phyloP scores from a whole-genome alignment of 2,329 filamentous ascomycete genomes.

The Colletotrichum liriopes region DNA sequence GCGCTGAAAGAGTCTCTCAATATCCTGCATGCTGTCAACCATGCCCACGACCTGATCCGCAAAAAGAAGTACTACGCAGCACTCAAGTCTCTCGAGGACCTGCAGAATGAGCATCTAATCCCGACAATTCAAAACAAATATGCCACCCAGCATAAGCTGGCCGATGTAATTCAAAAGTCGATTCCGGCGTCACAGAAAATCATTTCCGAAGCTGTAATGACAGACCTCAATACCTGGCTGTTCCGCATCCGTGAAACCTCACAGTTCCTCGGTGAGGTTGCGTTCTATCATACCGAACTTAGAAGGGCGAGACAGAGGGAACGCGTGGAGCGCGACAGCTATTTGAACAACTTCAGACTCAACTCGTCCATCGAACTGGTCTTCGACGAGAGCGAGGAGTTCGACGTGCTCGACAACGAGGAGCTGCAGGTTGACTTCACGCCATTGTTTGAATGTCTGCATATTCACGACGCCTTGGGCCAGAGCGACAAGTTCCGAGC shows the following conservation, averaged over 20 bases:
- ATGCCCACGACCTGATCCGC: slow-evolving; percentile 90
- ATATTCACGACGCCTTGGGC: slow-evolving; percentile 95
- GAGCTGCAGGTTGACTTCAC: slow-evolving; percentile 96
- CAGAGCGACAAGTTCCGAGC: slow-evolving; percentile 91
- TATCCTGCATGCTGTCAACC: slow-evolving; percentile 92
- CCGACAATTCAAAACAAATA: slow-evolving; percentile 83
- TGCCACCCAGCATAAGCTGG: slow-evolving; percentile 94
- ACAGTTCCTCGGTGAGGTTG: slow-evolving; percentile 94
- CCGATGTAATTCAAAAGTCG: slow-evolving; percentile 95
- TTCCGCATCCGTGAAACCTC: slow-evolving; percentile 96
- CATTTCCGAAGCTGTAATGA: slow-evolving; percentile 97
- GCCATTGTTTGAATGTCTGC: slow-evolving; percentile 92
- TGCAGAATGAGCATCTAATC: slow-evolving; percentile 93
- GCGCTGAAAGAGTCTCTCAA: slow-evolving; percentile 93
- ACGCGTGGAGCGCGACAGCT: slow-evolving; percentile 81
- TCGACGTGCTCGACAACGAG: slow-evolving; percentile 95
- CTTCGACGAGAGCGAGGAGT: slow-evolving; percentile 95
- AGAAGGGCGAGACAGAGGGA: slow-evolving; percentile 87
- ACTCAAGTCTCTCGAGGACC: slow-evolving; percentile 91
- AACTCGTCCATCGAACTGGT: slow-evolving; percentile 97
- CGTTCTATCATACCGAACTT: slow-evolving; percentile 95
- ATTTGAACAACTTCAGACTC: slow-evolving; percentile 86
- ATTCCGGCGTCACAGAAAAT: slow-evolving; percentile 93
- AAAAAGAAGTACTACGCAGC: slow-evolving; percentile 98
- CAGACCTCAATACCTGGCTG: slow-evolving; percentile 96